Evolutionary conservation across 139 green algal species (phyloP), one percentile per base, ranked within the genome.

Genomic region (Coelastrella sp.): DNA sequence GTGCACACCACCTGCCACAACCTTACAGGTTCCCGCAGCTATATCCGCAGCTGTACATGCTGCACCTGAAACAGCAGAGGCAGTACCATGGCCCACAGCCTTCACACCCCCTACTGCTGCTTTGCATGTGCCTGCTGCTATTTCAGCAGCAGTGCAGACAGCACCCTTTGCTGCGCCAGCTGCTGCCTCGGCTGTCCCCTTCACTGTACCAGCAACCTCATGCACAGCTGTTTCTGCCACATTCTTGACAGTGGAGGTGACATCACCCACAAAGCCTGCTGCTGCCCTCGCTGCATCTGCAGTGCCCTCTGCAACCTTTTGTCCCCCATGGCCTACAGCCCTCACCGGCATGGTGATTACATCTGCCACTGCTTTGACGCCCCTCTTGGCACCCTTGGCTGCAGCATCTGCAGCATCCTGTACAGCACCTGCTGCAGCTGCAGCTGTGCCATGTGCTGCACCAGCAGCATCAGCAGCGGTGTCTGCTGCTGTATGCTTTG

Each of bases 401-500:
- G 74, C 81, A 75, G 58, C 58, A 12, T 61, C 81, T 74, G 81
- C 60, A 25, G n/a, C 59, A 24, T 86, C 17, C 59, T 86, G 57
- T 59, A 75, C 24, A 19, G 9, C 5, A 60, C 74, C 24, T 80
- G 25, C 74, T n/a, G 74, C 74, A 59, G 24, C 14, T 59, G 74
- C 25, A 65, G 78, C 78, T 63, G 49, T 49, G 25, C 25, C 74
- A 20, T 57, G 10, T 1, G 74, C 74, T 4, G 74, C 74, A 24
- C 58, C 10, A 20, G 74, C 74, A n/a, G 24, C 59, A 66, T 59
- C 24, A 90, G 81, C 91, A 90, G 89, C 74, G 68, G 14, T 49
- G 58, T 25, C 63, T 25, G 27, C 61, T 60, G 81, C 59, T 59
- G 25, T 17, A 22, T 86, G 59, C 59, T 35, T 75, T 1, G 12